phyloP scores from a whole-genome alignment of 768 basidiomycete species.

The Lentinula lateritia region DNA sequence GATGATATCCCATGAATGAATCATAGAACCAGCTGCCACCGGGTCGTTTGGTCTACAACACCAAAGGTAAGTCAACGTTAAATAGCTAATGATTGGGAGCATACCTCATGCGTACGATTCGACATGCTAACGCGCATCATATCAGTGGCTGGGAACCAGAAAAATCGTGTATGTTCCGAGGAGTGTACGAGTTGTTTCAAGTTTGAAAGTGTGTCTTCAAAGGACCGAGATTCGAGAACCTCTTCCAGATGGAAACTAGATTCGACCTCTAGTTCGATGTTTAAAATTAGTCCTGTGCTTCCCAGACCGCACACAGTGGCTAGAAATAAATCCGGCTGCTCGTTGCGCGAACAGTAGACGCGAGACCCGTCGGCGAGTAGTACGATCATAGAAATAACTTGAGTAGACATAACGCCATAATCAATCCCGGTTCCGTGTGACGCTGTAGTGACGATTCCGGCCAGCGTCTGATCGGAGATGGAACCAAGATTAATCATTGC shows the following conservation, averaged over 20 bases:
- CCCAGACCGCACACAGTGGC: constrained; percentile 92
- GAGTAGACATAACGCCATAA: constrained; percentile 77
- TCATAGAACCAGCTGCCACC: constrained; percentile 65
- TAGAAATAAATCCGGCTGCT: constrained; percentile 72
- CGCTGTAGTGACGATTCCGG: constrained; percentile 87
- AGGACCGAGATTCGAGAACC: constrained; percentile 51
- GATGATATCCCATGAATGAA: constrained; percentile 69
- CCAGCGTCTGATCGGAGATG: constrained; percentile 94
- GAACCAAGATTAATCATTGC: constrained; percentile 93
- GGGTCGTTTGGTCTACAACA: constrained; percentile 44
- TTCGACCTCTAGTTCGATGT: constrained; percentile 74
- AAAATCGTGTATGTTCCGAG: constrained; percentile 88
- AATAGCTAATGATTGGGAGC: constrained; percentile 7
- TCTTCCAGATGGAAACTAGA: constrained; percentile 79
- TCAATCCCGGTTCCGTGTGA: constrained; percentile 88
- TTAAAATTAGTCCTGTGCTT: constrained; percentile 81
- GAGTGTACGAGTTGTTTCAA: constrained; percentile 51
- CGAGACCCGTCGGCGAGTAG: constrained; percentile 72
- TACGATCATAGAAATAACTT: constrained; percentile 70
- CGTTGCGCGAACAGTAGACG: constrained; percentile 58
- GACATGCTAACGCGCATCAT: constrained; percentile 66
- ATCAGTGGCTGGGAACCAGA: constrained; percentile 90
- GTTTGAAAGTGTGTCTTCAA: constrained; percentile 54
- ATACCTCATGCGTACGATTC: constrained; percentile 67
- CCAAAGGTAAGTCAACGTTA: not conserved